A percentile compares a stretch with the other conserved stretches of the same genome.
Conservation (phyloP, 805 yeast genomes). For the Tetrapisispora arboricola region DNA sequence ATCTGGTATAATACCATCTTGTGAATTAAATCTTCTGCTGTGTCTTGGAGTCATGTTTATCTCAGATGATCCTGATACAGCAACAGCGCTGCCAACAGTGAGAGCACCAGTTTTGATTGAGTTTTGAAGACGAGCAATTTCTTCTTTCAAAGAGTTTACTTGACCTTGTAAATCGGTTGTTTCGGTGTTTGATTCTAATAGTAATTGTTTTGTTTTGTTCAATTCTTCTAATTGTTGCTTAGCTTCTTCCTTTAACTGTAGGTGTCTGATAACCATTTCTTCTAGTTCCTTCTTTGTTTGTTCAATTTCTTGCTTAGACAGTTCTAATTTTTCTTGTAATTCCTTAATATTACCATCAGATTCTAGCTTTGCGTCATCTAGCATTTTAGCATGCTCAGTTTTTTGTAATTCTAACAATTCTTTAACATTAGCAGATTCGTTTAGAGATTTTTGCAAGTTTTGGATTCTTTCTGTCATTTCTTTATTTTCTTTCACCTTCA, state of each 20-base stretch:
- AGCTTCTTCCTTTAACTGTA: conserved; percentile 54
- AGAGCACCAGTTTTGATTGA: conserved; percentile 26
- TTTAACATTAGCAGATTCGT: conserved; percentile 43
- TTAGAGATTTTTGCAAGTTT: conserved; percentile 38
- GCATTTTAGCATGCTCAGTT: conserved; percentile 38
- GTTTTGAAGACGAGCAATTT: conserved; percentile 37
- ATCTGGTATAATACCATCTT: conserved; percentile 8
- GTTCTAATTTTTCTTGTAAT: conserved; percentile 45
- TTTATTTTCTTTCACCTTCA: conserved; percentile 75
- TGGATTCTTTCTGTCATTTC: conserved; percentile 54
- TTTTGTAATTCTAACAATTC: conserved; percentile 47
- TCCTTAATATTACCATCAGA: conserved; percentile 40
- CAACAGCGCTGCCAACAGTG: conserved; percentile 7
- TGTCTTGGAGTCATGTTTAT: conserved; percentile 25
- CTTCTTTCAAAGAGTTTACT: conserved; percentile 37
- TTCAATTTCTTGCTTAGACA: conserved; percentile 46
- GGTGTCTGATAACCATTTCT: conserved; percentile 50
- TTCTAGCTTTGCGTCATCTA: conserved; percentile 35
- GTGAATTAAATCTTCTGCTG: conserved; percentile 23
- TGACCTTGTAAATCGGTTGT: conserved; percentile 58
- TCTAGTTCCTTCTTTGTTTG: conserved; percentile 50
- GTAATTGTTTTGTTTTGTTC: conserved; percentile 46
- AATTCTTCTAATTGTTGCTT: conserved; percentile 51
- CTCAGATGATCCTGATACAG: conserved; percentile 23
- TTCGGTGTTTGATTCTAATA: conserved; percentile 49